Evolutionary conservation across 2,329 filamentous ascomycete genomes (phyloP).

Genomic region (Fusarium chaquense): DNA sequence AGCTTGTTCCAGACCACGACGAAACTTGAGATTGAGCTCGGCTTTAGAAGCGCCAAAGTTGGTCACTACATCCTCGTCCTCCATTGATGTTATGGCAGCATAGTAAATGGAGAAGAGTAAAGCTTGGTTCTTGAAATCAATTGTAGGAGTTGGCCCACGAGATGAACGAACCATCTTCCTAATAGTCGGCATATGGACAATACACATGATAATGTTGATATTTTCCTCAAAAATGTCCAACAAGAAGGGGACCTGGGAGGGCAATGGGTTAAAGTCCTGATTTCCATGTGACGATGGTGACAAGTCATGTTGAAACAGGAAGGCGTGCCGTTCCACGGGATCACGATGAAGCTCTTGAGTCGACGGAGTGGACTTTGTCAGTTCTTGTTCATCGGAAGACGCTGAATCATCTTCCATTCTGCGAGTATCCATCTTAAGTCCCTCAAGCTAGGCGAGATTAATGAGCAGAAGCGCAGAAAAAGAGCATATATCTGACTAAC

Average conservation of each 20-base stretch:
- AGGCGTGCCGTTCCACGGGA: constrained; percentile 61
- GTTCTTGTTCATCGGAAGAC: constrained; percentile 55
- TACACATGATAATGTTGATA: constrained; percentile 59
- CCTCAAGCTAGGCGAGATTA: constrained; percentile 54
- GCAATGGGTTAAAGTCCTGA: constrained; percentile 61
- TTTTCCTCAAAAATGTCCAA: constrained; percentile 64
- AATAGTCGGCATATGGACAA: constrained; percentile 61
- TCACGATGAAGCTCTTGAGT: constrained; percentile 57
- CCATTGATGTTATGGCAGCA: constrained; percentile 66
- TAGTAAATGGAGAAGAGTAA: constrained; percentile 70
- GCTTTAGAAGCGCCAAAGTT: constrained; percentile 64
- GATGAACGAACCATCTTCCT: constrained; percentile 50
- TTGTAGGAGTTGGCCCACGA: constrained; percentile 48
- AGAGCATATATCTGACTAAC: constrained; percentile 48
- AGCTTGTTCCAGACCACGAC: constrained; percentile 68
- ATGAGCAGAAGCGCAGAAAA: not conserved
- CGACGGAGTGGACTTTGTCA: constrained; percentile 46
- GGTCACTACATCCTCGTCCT: constrained; percentile 65
- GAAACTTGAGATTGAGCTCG: constrained; percentile 60
- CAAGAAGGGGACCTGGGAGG: constrained; percentile 67
- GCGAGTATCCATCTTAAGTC: constrained; percentile 56
- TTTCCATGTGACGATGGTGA: constrained; percentile 47
- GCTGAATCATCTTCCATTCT: constrained; percentile 48
- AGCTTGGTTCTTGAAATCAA: constrained; percentile 62
- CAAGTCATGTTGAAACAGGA: constrained; percentile 63